Conservation (phyloP, 768 basidiomycete species). For the Phylloporus arenicola region DNA sequence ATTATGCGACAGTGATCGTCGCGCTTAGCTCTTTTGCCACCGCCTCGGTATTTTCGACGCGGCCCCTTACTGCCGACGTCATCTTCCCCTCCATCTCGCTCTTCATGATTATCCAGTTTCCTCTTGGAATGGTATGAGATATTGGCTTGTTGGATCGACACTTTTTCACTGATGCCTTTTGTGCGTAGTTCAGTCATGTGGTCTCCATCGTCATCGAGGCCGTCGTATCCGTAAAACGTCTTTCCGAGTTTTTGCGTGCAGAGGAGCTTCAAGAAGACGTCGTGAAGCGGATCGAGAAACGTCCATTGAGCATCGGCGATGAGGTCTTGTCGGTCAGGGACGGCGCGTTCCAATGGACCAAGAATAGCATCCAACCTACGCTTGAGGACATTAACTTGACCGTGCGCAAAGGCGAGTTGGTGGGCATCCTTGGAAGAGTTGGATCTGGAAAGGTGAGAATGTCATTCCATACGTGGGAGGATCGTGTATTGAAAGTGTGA, state of each 20-base stretch:
- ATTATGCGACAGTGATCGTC: constrained; percentile 47
- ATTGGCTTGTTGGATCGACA: not conserved
- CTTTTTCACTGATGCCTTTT: not conserved
- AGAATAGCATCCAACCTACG: constrained; percentile 47
- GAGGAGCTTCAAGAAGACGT: constrained; percentile 81
- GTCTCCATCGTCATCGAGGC: constrained; percentile 83
- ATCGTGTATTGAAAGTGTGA: not conserved
- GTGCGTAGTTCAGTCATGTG: constrained; percentile 56
- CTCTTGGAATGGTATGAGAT: constrained; percentile 66
- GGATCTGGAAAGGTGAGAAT: constrained; percentile 77
- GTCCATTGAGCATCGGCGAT: constrained; percentile 49
- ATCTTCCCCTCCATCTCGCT: constrained; percentile 96
- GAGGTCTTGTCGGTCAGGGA: constrained; percentile 65
- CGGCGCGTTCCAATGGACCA: constrained; percentile 81
- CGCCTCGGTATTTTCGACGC: constrained; percentile 55
- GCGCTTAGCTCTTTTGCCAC: constrained; percentile 80
- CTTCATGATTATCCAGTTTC: constrained; percentile 84
- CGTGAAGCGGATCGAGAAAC: constrained; percentile 44
- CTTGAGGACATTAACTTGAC: constrained; percentile 74
- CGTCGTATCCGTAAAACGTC: constrained; percentile 72
- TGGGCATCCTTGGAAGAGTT: constrained; percentile 83
- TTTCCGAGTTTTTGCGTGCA: constrained; percentile 69
- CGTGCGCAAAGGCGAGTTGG: constrained; percentile 77
- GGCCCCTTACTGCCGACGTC: constrained; percentile 79
- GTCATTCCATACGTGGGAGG: not conserved